A percentile compares a stretch with the other conserved stretches of the same genome.
phyloP scores from a whole-genome alignment of 208 protist species.

The Trypanosoma brucei region DNA sequence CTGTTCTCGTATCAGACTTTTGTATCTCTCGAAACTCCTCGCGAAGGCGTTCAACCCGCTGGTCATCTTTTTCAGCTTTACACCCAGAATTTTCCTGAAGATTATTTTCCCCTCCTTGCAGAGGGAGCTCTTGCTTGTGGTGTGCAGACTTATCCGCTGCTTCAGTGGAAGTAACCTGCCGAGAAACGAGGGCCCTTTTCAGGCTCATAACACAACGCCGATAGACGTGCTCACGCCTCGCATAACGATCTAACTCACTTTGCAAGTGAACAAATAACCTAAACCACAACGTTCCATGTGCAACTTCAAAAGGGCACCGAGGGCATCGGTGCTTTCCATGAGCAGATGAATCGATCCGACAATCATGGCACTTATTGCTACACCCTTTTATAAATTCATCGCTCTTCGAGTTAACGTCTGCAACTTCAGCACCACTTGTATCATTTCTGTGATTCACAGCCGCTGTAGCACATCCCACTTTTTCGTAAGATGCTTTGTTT shows the following conservation, averaged over 20 bases:
- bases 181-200: slow-evolving; percentile 28
- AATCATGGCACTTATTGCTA: too few relatives aligned
- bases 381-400: too few relatives aligned
- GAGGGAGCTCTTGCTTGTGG: slow-evolving; percentile 11
- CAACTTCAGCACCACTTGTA: too few relatives aligned
- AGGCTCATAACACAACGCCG: slow-evolving; percentile 49
- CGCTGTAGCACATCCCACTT: too few relatives aligned
- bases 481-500: too few relatives aligned
- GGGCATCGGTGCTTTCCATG: neutral
- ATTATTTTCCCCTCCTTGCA: slow-evolving; percentile 9
- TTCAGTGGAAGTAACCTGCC: slow-evolving; percentile 19
- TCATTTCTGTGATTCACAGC: too few relatives aligned
- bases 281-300: slow-evolving; percentile 14
- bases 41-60: slow-evolving; percentile 16
- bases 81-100: slow-evolving; percentile 5
- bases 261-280: slow-evolving; percentile 37
- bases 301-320: neutral
- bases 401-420: too few relatives aligned
- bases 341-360: neutral
- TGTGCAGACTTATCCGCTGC: slow-evolving; percentile 2
- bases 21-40: slow-evolving; percentile 18
- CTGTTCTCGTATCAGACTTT: slow-evolving; percentile 18
- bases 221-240: slow-evolving; percentile 43
- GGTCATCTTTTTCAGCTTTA: neutral
- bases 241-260: slow-evolving; percentile 41